phyloP scores from a whole-genome alignment of 2,329 filamentous ascomycete genomes.

The Pseudonectria foliicola region DNA sequence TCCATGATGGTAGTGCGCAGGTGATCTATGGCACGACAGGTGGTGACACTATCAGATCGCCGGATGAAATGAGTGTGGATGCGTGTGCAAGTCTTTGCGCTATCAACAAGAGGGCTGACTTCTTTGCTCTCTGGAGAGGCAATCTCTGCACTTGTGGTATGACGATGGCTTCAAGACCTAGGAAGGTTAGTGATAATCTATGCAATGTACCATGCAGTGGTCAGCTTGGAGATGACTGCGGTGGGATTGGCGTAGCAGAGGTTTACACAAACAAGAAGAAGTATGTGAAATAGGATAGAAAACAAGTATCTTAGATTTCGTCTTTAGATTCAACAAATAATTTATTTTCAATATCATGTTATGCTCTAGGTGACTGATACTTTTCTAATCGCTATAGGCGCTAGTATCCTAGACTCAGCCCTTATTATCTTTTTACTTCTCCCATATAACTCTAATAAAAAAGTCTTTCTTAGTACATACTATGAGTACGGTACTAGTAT shows the following conservation, averaged over 20 bases:
- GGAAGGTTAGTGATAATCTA: neutral
- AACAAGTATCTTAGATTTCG: too few species aligned
- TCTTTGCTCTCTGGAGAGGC: conserved; percentile 4
- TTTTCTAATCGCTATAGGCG: too few species aligned
- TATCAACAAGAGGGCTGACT: neutral
- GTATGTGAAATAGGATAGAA: too few species aligned
- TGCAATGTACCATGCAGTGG: conserved; percentile 2
- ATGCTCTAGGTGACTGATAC: too few species aligned
- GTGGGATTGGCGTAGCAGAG: neutral
- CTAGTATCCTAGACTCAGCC: too few species aligned
- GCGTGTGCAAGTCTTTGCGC: conserved; percentile 3
- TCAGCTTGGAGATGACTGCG: neutral
- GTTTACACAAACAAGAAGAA: conserved; percentile 1
- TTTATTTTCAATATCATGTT: too few species aligned
- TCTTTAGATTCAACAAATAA: too few species aligned
- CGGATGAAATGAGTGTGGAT: conserved; percentile 2
- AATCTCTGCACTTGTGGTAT: conserved; percentile 2
- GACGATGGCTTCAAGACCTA: conserved; percentile 1
- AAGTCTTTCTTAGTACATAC: too few species aligned
- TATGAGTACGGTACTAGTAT: too few species aligned
- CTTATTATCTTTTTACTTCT: too few species aligned
- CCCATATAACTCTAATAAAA: too few species aligned
- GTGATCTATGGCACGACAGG: neutral
- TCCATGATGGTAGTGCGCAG: neutral
- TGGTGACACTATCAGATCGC: neutral